Conservation (phyloP, 352 stramenopile genomes). For the Pythium volutum region DNA sequence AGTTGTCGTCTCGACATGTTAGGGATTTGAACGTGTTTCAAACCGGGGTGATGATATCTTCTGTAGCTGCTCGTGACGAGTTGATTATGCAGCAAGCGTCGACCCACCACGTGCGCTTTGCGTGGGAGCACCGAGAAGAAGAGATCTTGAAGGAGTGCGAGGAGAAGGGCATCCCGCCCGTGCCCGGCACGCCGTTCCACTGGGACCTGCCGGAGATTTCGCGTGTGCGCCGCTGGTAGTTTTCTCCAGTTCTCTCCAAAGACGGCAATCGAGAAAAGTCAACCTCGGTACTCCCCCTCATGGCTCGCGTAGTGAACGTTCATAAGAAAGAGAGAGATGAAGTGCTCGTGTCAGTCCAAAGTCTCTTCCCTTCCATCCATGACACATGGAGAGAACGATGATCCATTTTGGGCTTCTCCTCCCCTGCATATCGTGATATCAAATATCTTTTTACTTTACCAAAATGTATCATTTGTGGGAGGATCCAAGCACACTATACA, state of each 20-base stretch:
- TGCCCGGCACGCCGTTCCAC: constrained; percentile 62
- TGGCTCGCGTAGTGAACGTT: neutral
- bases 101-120: constrained; percentile 80
- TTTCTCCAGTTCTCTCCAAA: neutral
- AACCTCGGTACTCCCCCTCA: neutral
- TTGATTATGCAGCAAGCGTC: constrained; percentile 63
- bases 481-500: neutral
- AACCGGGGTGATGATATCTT: neutral
- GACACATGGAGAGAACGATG: no score
- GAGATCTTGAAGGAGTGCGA: constrained; percentile 73
- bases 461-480: neutral
- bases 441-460: neutral
- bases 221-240: constrained; percentile 69
- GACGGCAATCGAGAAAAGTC: neutral
- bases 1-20: no score
- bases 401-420: neutral
- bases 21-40: no score
- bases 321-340: neutral
- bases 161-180: constrained; percentile 69
- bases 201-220: constrained; percentile 67
- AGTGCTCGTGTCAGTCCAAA: neutral
- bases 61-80: constrained; percentile 58
- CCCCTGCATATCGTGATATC: neutral
- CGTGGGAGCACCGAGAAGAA: constrained; percentile 73
- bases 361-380: neutral